Base-by-base conservation (phyloP, 345 rosid species). In the Euphorbia tirucalli region DNA sequence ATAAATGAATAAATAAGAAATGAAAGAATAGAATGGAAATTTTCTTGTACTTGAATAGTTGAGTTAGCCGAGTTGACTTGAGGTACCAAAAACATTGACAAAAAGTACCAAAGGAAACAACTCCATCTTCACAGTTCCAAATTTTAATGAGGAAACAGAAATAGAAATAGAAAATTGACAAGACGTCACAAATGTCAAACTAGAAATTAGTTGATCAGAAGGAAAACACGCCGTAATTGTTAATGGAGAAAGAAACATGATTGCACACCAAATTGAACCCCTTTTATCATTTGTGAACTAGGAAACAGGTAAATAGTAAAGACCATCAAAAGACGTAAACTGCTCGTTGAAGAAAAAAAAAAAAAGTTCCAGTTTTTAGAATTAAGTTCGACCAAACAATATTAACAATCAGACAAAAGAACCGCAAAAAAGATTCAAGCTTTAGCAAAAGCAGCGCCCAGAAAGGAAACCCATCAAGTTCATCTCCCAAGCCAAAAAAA, bases 171-270 rank as follows among this genome's bases (percentile, higher is more conserved):
- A 31, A 19, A 49, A 46, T 25, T 65, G 69, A 65, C 56, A 44
- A 65, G 14, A 44, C 56, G 1, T 41, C 24, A 46, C 35, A 65
- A 41, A 57, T 27, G 28, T 43, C 56, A 43, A 25, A 27, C 41
- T 57, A 25, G 32, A 56, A 28, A 41, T 14, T 55, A 67, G 7
- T n/a, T 14, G 4, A 50, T 8, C 7, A 22, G 14, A 21, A 69
- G 30, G 16, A 39, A 68, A 44, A 18, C 11, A 5, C 50, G 43
- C 14, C 0, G 10, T 22, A 52, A 55, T 28, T 35, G 50, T 54
- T 14, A 69, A 57, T 56, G 59, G 57, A 48, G 71, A 37, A 54
- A 35, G 50, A 19, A 3, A 35, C 44, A 37, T 68, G 61, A 44
- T 32, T 24, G 60, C 54, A 22, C 64, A 43, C 3, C 37, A 69